Percentiles rank a stretch among this genome's conserved stretches.
These are phyloP conservation scores for Stephanodiscus triporus DNA, from an alignment of 108 stramenopile genomes.

Conservation along the genomic window DNA sequence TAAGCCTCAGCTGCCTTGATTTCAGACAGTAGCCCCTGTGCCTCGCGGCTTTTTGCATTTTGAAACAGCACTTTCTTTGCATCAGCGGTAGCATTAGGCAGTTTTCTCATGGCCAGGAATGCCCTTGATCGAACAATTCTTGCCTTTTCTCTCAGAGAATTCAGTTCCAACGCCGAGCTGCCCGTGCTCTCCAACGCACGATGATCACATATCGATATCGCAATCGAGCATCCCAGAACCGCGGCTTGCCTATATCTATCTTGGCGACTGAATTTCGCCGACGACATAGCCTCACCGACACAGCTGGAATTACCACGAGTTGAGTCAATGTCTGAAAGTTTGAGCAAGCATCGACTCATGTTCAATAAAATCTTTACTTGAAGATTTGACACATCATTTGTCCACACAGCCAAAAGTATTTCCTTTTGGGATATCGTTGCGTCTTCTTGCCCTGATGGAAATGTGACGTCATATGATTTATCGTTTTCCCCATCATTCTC, in stretches of 20 bases:
- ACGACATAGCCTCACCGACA: not conserved
- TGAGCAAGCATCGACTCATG: conserved; percentile 62
- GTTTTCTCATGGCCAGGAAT: conserved; percentile 29
- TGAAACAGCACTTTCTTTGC: conserved; percentile 21
- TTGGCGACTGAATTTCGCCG: conserved; percentile 9
- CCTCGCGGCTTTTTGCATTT: conserved; percentile 31
- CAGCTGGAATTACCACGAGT: not conserved
- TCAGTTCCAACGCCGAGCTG: conserved; percentile 1
- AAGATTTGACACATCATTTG: conserved; percentile 23
- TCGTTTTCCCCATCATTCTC: conserved; percentile 41
- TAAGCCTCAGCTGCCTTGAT: conserved; percentile 10
- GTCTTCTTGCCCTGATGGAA: conserved; percentile 32
- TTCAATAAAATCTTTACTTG: conserved; percentile 70
- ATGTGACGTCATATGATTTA: conserved; percentile 46
- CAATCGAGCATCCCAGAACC: conserved; percentile 38
- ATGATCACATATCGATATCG: conserved; percentile 39
- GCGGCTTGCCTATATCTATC: conserved; percentile 33
- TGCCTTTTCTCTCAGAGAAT: conserved; percentile 35
- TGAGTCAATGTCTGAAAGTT: conserved; percentile 53
- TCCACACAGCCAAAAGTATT: conserved; percentile 50
- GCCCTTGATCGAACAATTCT: conserved; percentile 35
- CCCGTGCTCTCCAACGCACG: not conserved
- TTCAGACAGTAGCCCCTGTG: conserved; percentile 31
- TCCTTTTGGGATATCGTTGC: conserved; percentile 22
- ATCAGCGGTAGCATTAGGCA: conserved; percentile 25